phyloP scores from a whole-genome alignment of 371 early-diverging fungal genomes.

The Mortierella sp. region DNA sequence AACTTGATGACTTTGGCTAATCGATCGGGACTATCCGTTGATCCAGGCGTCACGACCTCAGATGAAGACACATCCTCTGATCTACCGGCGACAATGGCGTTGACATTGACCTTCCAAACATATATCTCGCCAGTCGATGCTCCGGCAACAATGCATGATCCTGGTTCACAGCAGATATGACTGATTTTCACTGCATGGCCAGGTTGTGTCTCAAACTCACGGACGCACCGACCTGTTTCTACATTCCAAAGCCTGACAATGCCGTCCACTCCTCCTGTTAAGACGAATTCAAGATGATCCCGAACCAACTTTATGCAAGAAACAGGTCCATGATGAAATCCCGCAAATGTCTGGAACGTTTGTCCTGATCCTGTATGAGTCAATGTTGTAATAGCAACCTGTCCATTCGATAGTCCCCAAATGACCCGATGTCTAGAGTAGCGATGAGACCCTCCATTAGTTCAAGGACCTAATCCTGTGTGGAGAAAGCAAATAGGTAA shows the following conservation, averaged over 20 bases:
- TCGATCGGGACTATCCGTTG: not conserved
- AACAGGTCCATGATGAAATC: conserved; percentile 33
- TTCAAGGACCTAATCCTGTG: too few species aligned
- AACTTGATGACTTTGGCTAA: conserved; percentile 17
- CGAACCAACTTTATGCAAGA: conserved; percentile 37
- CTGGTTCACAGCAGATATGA: conserved; percentile 47
- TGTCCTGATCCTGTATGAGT: conserved; percentile 24
- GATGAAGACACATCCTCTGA: conserved; percentile 15
- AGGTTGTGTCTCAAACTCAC: conserved; percentile 21
- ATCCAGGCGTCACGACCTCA: not conserved
- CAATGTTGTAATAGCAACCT: conserved; percentile 26
- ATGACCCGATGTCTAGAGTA: conserved; percentile 28
- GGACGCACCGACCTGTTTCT: conserved; percentile 21
- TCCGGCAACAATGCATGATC: conserved; percentile 30
- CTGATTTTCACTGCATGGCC: conserved; percentile 9
- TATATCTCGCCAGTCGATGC: conserved; percentile 36
- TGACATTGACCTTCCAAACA: conserved; percentile 40
- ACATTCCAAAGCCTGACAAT: conserved; percentile 41
- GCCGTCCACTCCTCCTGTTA: conserved; percentile 46
- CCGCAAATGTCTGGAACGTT: conserved; percentile 35
- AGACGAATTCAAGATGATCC: conserved; percentile 19
- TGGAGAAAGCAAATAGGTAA: too few species aligned
- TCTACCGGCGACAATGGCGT: conserved; percentile 6
- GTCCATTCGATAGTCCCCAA: conserved; percentile 44
- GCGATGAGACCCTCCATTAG: not conserved